Evolutionary conservation across 345 rosid genomes (phyloP), one percentile per base, ranked within the genome.

Genomic region (Balakata baccata): DNA sequence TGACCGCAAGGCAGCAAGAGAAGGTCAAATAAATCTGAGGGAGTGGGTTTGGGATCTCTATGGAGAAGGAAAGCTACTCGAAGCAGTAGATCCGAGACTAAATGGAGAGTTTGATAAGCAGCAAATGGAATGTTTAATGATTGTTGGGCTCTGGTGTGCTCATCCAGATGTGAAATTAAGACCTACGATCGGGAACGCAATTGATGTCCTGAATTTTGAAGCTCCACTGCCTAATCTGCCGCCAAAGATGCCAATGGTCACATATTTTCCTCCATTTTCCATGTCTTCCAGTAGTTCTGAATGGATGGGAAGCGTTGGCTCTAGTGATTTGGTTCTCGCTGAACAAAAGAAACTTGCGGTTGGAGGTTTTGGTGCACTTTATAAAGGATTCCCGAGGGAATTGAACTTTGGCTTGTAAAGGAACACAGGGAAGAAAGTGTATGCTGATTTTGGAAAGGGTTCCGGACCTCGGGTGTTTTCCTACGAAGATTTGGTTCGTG

Each of bases 131-230:
- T 14, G 66, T 9, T 25, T 71, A 17, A 71, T 59, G 66, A 5
- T 59, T 71, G 74, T 59, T 56, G 74, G 74, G n/a, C 65, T 71
- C 1, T 71, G 74, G 74, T 59, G 66, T 61, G 63, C 50, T 43
- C 74, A 71, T 37, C 74, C 74, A 3, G 53, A 49, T 45, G 13
- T 1, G 3, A 39, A 25, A 0, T 17, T 59, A 4, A 16, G 74
- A 46, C 74, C 74, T 43, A 43, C 47, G 8, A 52, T 68, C 6
- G 53, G 61, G 7, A 60, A 52, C 18, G 60, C 59, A 5, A 16
- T 37, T 10, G 23, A 68, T 18, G 61, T 68, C 20, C 61, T 68
- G 1, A 68, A 68, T 52, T 52, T 37, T 18, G 72, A 16, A 25
- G 22, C 72, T 20, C 16, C 25, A 22, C 14, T 68, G 47, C 72